Percentiles rank a stretch among this genome's conserved stretches.
Evolutionary conservation across 1,284 basidiomycete genomes (phyloP).

Genomic region (Volvariella volvacea): DNA sequence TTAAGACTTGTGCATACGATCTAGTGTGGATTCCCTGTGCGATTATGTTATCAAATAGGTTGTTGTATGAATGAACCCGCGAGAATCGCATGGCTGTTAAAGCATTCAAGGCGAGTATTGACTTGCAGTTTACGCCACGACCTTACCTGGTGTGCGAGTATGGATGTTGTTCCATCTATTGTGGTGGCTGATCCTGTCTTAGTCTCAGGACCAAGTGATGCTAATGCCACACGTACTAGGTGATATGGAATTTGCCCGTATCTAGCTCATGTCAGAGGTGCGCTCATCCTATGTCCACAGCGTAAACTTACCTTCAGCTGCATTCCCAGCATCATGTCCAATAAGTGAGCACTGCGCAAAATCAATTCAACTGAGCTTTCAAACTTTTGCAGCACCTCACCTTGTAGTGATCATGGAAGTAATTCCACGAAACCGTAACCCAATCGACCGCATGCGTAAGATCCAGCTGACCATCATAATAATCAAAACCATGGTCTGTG

Average conservation of each 20-base stretch:
- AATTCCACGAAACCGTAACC: constrained; percentile 17
- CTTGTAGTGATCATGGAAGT: constrained; percentile 19
- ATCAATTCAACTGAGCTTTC: neutral
- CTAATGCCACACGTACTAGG: constrained; percentile 11
- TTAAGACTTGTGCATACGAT: constrained; percentile 15
- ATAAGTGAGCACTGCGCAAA: constrained; percentile 15
- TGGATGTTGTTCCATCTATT: constrained; percentile 18
- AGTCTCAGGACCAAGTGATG: neutral
- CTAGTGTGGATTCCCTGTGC: constrained; percentile 18
- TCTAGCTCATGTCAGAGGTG: constrained; percentile 6
- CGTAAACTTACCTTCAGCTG: constrained; percentile 12
- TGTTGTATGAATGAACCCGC: constrained; percentile 17
- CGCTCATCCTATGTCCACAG: too few relatives aligned
- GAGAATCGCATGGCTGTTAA: constrained; percentile 15
- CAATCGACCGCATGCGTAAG: constrained; percentile 17
- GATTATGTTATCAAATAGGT: constrained; percentile 16
- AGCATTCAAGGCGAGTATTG: neutral
- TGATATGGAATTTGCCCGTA: constrained; percentile 19
- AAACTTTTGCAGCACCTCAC: constrained; percentile 1
- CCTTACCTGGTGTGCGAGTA: constrained; percentile 16
- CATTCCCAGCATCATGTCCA: constrained; percentile 15
- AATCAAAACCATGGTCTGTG: constrained; percentile 16
- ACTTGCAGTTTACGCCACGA: neutral
- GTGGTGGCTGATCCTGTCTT: constrained; percentile 13
- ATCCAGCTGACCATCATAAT: constrained; percentile 17